Evolutionary conservation across 2,329 filamentous ascomycete genomes (phyloP).

Genomic region (Plectosphaerella cucumerina): DNA sequence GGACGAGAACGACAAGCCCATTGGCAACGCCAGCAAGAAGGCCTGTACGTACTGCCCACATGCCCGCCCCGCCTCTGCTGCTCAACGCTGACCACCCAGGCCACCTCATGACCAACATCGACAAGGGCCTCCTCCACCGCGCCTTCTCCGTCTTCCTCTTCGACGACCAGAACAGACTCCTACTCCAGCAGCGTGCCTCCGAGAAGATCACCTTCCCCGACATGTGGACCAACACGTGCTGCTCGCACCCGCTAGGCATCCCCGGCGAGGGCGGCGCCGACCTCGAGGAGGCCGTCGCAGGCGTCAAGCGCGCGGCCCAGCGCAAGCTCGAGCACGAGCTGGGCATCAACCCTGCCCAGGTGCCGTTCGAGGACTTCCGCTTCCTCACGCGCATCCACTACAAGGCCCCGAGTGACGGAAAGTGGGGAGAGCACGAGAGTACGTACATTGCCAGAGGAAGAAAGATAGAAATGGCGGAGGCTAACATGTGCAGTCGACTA

Average conservation of each 20-base stretch:
- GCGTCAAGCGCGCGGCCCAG: slow-evolving; percentile 87
- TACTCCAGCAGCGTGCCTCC: slow-evolving; percentile 89
- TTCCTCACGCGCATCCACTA: slow-evolving; percentile 98
- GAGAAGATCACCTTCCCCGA: slow-evolving; percentile 99
- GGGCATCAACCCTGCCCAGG: slow-evolving; percentile 83
- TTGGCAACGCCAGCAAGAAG: slow-evolving; percentile 98
- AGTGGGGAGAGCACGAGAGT: slow-evolving; percentile 99
- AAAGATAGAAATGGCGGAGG: neutral
- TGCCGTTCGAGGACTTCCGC: slow-evolving; percentile 85
- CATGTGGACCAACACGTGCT: slow-evolving; percentile 99
- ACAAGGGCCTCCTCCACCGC: slow-evolving; percentile 91
- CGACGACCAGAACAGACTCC: slow-evolving; percentile 84
- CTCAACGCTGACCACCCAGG: slow-evolving; percentile 63
- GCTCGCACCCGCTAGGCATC: slow-evolving; percentile 91
- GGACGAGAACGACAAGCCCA: slow-evolving; percentile 86
- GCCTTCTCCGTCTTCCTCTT: slow-evolving; percentile 99
- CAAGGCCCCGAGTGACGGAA: slow-evolving; percentile 92
- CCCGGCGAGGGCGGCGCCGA: slow-evolving; percentile 85
- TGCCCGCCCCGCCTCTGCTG: neutral
- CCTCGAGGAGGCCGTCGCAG: slow-evolving; percentile 73
- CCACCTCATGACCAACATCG: slow-evolving; percentile 98
- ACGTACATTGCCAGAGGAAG: slow-evolving; percentile 32
- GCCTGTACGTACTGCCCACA: slow-evolving; percentile 55
- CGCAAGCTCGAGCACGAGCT: slow-evolving; percentile 93
- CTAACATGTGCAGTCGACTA: slow-evolving; percentile 71